Evolutionary conservation across 139 green algal genomes (phyloP), one percentile per base, ranked within the genome.

Genomic region (Edaphochlamys debaryana): DNA sequence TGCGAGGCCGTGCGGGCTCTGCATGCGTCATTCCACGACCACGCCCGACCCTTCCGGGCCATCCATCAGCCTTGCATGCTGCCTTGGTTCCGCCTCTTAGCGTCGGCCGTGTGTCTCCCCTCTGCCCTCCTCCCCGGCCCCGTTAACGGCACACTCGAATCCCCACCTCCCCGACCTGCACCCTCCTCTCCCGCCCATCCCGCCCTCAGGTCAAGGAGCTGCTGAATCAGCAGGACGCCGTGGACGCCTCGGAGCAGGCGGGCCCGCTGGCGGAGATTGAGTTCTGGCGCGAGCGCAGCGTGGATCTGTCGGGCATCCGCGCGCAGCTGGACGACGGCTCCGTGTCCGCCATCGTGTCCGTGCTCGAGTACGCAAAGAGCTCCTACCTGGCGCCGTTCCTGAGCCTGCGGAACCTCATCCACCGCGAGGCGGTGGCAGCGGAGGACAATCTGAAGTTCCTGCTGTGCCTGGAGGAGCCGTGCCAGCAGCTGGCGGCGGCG

Each of bases 401-500:
- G 23, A 90, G 89, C 63, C 92, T 97, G 64, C 85, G 90, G 27
- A 91, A 94, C 83, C 80, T 91, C 8, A 96, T 98, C 69, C 87
- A 95, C 86, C 69, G 87, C 13, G 94, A 97, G 76, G 94, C 94
- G 32, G 89, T 91, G 40, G 93, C 93, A 32, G 94, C 95, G 30
- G 90, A 95, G 72, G 94, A 98, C 87, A 98, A 97, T 78, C 85
- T 97, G 32, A 93, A 91, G 54, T 97, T 96, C 85, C 86, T 98
- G 70, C 73, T 90, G 37, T 91, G 82, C 72, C 86, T 97, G 36
- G 92, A 97, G 87, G 88, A 93, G 81, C 94, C 95, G 25, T 97
- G 94, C 88, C 69, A 92, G 72, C 66, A 80, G 41, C 85, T 94
- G 42, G 84, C 82, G 27, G 50, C 76, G 40, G 70, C 69, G 42